These are phyloP conservation scores for Pythium periplocum DNA, from an alignment of 352 stramenopile genomes.

Conservation along the genomic window DNA sequence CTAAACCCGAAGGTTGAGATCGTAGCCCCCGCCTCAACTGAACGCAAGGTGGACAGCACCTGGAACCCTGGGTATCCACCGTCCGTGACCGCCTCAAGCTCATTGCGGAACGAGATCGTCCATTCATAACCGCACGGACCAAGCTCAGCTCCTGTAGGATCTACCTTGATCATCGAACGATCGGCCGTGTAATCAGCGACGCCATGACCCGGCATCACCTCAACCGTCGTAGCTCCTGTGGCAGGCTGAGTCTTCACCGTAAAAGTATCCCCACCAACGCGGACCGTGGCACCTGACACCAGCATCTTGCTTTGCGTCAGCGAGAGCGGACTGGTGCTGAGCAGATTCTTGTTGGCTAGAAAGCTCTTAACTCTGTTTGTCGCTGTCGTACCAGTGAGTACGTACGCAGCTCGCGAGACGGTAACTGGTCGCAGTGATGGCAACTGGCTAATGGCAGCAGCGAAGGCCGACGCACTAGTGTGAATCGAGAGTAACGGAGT, in stretches of 20 bases:
- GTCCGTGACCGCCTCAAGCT: constrained; percentile 28
- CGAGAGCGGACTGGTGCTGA: constrained; percentile 40
- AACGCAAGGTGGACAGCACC: constrained; percentile 42
- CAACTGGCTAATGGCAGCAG: constrained; percentile 33
- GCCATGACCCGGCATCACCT: constrained; percentile 34
- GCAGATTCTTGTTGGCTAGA: constrained; percentile 20
- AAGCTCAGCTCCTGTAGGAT: constrained; percentile 27
- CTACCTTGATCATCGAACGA: constrained; percentile 30
- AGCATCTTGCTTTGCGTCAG: constrained; percentile 31
- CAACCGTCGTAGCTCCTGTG: constrained; percentile 28
- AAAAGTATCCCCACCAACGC: constrained; percentile 28
- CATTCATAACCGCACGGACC: constrained; percentile 61
- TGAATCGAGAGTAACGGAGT: constrained; percentile 50
- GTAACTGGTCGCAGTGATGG: constrained; percentile 41
- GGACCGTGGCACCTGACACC: constrained; percentile 25
- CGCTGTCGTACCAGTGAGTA: constrained; percentile 30
- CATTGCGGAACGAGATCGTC: constrained; percentile 57
- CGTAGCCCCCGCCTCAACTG: constrained; percentile 25
- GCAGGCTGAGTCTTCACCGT: constrained; percentile 34
- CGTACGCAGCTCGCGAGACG: constrained; percentile 36
- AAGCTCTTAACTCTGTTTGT: constrained; percentile 36
- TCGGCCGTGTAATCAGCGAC: constrained; percentile 25
- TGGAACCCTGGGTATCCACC: constrained; percentile 39
- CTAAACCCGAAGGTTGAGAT: constrained; percentile 24
- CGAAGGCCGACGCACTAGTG: constrained; percentile 30